Conservation (phyloP, 345 rosid species). For the Combretum micranthum region DNA sequence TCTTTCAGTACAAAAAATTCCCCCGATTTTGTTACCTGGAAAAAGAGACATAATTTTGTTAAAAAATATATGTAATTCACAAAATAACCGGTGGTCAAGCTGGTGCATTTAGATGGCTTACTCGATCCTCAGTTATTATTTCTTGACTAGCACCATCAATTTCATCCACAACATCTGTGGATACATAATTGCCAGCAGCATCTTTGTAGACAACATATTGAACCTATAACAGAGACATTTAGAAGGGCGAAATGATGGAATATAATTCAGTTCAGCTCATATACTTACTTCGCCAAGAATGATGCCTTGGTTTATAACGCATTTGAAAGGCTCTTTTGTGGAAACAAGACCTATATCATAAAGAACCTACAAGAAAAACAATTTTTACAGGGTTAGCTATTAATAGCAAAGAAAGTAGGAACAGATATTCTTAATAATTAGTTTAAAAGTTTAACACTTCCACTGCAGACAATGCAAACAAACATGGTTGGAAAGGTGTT, state of each 20-base stretch:
- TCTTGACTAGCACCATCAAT: conserved; percentile 51
- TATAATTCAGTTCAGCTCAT: conserved; percentile 2
- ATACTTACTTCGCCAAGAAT: conserved; percentile 88
- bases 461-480: no score
- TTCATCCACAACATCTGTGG: conserved; percentile 45
- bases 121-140: conserved; percentile 57
- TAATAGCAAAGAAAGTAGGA: neutral
- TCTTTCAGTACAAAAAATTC: conserved; percentile 72
- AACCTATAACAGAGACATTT: conserved; percentile 50
- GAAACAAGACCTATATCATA: conserved; percentile 91
- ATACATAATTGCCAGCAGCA: conserved; percentile 56
- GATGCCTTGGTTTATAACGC: conserved; percentile 96
- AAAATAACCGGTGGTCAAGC: no score
- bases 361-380: conserved; percentile 54
- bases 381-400: neutral
- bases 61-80: no score
- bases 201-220: conserved; percentile 75
- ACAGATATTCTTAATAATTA: no score
- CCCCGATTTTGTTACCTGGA: conserved; percentile 68
- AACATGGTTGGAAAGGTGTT: no score
- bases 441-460: no score
- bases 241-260: conserved; percentile 7
- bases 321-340: conserved; percentile 89
- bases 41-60: neutral
- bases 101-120: conserved; percentile 22